phyloP scores from a whole-genome alignment of 768 basidiomycete genomes.

The Mycena metata region DNA sequence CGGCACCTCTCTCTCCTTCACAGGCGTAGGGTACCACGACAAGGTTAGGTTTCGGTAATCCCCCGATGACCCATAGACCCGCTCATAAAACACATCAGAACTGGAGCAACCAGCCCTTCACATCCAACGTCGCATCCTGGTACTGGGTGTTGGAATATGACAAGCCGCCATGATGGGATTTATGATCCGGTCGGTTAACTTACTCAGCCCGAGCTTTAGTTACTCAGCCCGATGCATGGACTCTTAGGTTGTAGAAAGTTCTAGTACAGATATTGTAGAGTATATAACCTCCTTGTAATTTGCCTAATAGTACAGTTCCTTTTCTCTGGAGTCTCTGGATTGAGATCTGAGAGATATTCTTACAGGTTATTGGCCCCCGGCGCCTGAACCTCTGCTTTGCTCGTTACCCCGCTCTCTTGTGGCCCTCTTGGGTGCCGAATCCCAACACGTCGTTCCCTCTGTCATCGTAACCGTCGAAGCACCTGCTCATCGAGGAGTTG shows the following conservation, averaged over 20 bases:
- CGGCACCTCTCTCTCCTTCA: conserved; percentile 28
- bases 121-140: conserved; percentile 28
- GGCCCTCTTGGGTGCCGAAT: conserved; percentile 5
- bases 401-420: conserved; percentile 1
- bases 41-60: conserved; percentile 21
- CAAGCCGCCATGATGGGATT: too few relatives aligned
- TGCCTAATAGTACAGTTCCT: too few relatives aligned
- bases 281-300: too few relatives aligned
- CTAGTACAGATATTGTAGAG: too few relatives aligned
- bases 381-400: background rate
- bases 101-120: conserved; percentile 36
- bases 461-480: background rate
- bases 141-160: conserved; percentile 16
- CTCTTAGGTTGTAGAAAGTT: too few relatives aligned
- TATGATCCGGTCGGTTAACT: too few relatives aligned
- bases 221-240: too few relatives aligned
- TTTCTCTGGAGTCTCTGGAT: too few relatives aligned
- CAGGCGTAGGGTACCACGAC: conserved; percentile 32
- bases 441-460: conserved; percentile 1
- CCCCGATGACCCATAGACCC: background rate
- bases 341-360: too few relatives aligned
- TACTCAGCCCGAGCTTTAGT: too few relatives aligned
- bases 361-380: background rate
- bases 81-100: conserved; percentile 25
- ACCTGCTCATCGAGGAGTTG: background rate